phyloP scores from a whole-genome alignment of 768 basidiomycete genomes.

The Tulasnella sp. region DNA sequence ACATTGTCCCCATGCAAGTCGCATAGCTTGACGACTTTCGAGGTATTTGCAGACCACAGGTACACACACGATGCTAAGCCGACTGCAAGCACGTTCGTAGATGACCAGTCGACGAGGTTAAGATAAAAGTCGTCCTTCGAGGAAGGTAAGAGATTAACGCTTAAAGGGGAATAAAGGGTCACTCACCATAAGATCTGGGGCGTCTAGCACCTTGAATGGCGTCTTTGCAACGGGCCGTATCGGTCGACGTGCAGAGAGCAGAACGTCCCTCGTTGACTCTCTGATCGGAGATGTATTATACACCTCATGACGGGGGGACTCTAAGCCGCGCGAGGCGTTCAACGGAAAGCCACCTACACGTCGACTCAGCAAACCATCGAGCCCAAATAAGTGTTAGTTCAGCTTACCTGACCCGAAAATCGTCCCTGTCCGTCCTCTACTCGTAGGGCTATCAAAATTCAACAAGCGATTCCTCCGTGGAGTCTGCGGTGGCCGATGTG shows the following conservation, averaged over 20 bases:
- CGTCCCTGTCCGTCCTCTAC: neutral
- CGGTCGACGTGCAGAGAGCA: slow-evolving; percentile 72
- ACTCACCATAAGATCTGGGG: slow-evolving; percentile 71
- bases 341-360: slow-evolving; percentile 21
- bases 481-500: slow-evolving; percentile 10
- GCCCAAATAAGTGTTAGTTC: slow-evolving; percentile 30
- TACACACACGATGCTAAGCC: slow-evolving; percentile 89
- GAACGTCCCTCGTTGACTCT: slow-evolving; percentile 63
- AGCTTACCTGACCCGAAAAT: neutral
- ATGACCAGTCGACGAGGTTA: slow-evolving; percentile 95
- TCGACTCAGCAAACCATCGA: slow-evolving; percentile 32
- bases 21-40: slow-evolving; percentile 81
- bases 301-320: slow-evolving; percentile 74
- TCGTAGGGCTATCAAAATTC: slow-evolving; percentile 5
- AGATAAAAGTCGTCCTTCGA: slow-evolving; percentile 97
- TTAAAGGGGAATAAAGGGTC: neutral
- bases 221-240: slow-evolving; percentile 83
- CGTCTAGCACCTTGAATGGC: slow-evolving; percentile 92
- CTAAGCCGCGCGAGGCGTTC: slow-evolving; percentile 34
- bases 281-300: slow-evolving; percentile 88
- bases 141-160: neutral
- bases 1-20: slow-evolving; percentile 64
- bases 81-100: slow-evolving; percentile 87
- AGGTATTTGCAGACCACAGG: slow-evolving; percentile 92
- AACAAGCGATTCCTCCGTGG: neutral